Conservation (phyloP, 2,329 filamentous ascomycete species). For the Monosporascus cannonballus region DNA sequence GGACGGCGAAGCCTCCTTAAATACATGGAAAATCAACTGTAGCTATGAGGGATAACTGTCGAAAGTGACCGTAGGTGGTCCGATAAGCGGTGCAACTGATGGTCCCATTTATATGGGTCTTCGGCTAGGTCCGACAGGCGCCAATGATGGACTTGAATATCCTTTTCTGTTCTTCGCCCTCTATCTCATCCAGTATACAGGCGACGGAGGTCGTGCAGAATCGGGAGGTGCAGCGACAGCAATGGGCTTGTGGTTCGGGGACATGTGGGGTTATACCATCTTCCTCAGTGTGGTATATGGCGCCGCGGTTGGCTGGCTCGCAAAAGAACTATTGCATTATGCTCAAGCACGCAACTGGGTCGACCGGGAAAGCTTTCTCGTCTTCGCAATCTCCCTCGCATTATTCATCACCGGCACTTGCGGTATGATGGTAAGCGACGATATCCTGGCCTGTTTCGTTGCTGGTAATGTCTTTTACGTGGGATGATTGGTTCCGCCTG, state of each 20-base stretch:
- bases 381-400: constrained; percentile 78
- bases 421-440: constrained; percentile 81
- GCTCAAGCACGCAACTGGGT: constrained; percentile 77
- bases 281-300: constrained; percentile 74
- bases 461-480: constrained; percentile 89
- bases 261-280: constrained; percentile 81
- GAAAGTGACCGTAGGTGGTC: too few species aligned
- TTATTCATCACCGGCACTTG: constrained; percentile 84
- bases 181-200: constrained; percentile 74
- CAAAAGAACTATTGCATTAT: constrained; percentile 77
- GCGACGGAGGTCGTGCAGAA: constrained; percentile 47
- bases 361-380: constrained; percentile 80
- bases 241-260: constrained; percentile 75
- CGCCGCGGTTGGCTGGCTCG: constrained; percentile 69
- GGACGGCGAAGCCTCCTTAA: too few species aligned
- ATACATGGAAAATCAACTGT: too few species aligned
- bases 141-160: constrained; percentile 85
- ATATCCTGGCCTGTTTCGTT: constrained; percentile 87
- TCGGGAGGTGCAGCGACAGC: constrained; percentile 58
- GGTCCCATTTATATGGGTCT: too few species aligned
- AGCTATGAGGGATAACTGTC: too few species aligned
- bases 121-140: too few species aligned
- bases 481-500: constrained; percentile 90
- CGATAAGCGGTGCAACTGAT: too few species aligned
- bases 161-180: constrained; percentile 82